These are phyloP conservation scores for Cryphonectria naterciae DNA, from an alignment of 2,329 filamentous ascomycete species.

Conservation along the genomic window DNA sequence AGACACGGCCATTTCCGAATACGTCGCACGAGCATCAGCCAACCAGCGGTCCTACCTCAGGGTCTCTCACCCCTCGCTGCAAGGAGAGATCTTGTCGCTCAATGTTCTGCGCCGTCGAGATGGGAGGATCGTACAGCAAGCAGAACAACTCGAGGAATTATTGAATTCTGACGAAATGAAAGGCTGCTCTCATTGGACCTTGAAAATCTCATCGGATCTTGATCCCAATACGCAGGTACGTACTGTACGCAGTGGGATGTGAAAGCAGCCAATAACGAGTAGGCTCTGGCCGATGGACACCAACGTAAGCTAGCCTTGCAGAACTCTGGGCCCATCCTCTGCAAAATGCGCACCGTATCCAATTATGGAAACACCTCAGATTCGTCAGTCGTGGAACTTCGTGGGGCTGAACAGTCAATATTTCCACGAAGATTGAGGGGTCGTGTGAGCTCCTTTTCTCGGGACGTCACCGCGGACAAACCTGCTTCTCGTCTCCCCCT, in stretches of 20 bases:
- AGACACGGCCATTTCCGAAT: constrained; percentile 15
- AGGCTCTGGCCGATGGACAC: neutral
- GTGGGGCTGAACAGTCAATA: constrained; percentile 8
- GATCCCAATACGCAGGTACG: neutral
- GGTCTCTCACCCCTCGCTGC: neutral
- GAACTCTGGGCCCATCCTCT: constrained; percentile 10
- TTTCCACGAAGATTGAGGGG: constrained; percentile 18
- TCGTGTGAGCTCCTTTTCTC: constrained; percentile 8
- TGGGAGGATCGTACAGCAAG: neutral
- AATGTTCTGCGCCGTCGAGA: neutral
- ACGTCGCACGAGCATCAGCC: constrained; percentile 4
- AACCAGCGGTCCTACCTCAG: neutral
- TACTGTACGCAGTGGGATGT: neutral
- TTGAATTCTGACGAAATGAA: neutral
- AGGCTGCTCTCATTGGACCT: constrained; percentile 5
- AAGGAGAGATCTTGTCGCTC: neutral
- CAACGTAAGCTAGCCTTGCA: constrained; percentile 6
- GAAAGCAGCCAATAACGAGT: neutral
- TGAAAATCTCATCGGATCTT: neutral
- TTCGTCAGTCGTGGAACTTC: constrained; percentile 10
- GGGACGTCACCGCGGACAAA: constrained; percentile 22
- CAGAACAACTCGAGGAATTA: neutral
- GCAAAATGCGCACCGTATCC: constrained; percentile 9
- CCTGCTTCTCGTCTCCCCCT: constrained; percentile 21
- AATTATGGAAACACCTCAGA: constrained; percentile 14